Evolutionary conservation across 2,329 filamentous ascomycete genomes (phyloP).

Genomic region (Clarireedia homoeocarpa): DNA sequence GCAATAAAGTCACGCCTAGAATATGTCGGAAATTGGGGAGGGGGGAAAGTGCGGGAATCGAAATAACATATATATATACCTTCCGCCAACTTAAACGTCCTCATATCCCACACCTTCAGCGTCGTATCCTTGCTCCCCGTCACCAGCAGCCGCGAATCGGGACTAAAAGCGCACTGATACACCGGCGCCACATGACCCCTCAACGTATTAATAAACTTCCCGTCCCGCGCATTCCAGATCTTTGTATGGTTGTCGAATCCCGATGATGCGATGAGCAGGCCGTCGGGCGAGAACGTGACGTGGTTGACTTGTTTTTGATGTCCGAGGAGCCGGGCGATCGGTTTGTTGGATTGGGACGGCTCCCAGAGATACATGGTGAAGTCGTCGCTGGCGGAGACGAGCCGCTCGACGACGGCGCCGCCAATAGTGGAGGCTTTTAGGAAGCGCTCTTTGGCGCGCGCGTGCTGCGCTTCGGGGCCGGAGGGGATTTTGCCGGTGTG

Average conservation of each 20-base stretch:
- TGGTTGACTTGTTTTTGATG: conserved; percentile 97
- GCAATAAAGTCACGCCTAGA: not conserved
- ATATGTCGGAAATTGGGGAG: not conserved
- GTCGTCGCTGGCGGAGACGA: conserved; percentile 90
- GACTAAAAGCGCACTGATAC: conserved; percentile 87
- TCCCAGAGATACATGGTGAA: conserved; percentile 97
- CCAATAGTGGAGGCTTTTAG: conserved; percentile 74
- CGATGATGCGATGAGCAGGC: conserved; percentile 75
- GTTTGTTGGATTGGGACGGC: conserved; percentile 69
- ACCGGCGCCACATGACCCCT: conserved; percentile 86
- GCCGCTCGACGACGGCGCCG: conserved; percentile 69
- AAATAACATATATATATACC: conserved; percentile 19
- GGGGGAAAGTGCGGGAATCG: not conserved
- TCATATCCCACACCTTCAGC: conserved; percentile 89
- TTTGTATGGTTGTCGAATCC: conserved; percentile 95
- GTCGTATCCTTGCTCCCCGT: conserved; percentile 85
- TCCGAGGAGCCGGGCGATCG: conserved; percentile 78
- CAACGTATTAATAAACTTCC: conserved; percentile 77
- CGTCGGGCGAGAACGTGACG: conserved; percentile 89
- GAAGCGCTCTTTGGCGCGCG: conserved; percentile 74
- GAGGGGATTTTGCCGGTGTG: conserved; percentile 65
- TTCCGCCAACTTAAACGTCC: conserved; percentile 67
- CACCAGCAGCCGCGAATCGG: conserved; percentile 82
- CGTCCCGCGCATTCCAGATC: conserved; percentile 71
- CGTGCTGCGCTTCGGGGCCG: conserved; percentile 60